A percentile compares a stretch with the other conserved stretches of the same genome.
Evolutionary conservation across 2,329 filamentous ascomycete genomes (phyloP).

Genomic region (Arthroderma sp.): DNA sequence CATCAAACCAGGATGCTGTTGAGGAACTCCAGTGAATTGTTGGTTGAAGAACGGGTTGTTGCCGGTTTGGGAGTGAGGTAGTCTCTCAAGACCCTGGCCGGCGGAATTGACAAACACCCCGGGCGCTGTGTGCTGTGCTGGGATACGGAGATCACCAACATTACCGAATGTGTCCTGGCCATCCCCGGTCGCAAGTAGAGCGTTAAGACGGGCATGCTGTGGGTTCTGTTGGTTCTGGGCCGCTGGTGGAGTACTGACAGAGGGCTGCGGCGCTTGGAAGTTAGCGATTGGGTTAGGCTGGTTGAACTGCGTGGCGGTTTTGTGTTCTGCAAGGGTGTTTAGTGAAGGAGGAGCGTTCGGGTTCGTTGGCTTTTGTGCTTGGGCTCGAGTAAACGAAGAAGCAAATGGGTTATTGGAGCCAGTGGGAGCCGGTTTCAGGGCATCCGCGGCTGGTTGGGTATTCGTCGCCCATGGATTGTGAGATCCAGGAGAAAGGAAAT

Average conservation of each 20-base stretch:
- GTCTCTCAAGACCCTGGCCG: slow-evolving; percentile 59
- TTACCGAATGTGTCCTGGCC: slow-evolving; percentile 97
- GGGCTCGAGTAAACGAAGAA: slow-evolving; percentile 46
- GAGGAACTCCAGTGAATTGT: slow-evolving; percentile 60
- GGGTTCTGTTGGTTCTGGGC: slow-evolving; percentile 35
- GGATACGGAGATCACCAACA: slow-evolving; percentile 88
- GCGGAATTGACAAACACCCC: slow-evolving; percentile 95
- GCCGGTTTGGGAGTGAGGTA: slow-evolving; percentile 56
- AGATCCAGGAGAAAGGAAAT: slow-evolving; percentile 59
- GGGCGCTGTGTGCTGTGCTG: slow-evolving; percentile 88
- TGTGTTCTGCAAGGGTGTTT: slow-evolving; percentile 67
- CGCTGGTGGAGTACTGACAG: slow-evolving; percentile 25
- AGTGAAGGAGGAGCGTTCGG: slow-evolving; percentile 54
- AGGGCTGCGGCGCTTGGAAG: slow-evolving; percentile 33
- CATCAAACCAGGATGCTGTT: slow-evolving; percentile 25
- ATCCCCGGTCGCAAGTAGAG: slow-evolving; percentile 72
- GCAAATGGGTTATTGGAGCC: slow-evolving; percentile 98
- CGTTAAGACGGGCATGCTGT: slow-evolving; percentile 63
- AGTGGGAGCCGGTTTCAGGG: slow-evolving; percentile 69
- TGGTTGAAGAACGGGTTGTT: slow-evolving; percentile 82
- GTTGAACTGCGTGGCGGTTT: slow-evolving; percentile 51
- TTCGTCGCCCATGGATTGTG: slow-evolving; percentile 85
- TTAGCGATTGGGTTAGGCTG: slow-evolving; percentile 33
- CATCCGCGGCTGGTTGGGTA: slow-evolving; percentile 42
- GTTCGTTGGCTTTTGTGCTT: slow-evolving; percentile 41